A percentile compares a stretch with the other conserved stretches of the same genome.
phyloP scores from a whole-genome alignment of 192 early-diverging fungal species.

The Coemansia sp. region DNA sequence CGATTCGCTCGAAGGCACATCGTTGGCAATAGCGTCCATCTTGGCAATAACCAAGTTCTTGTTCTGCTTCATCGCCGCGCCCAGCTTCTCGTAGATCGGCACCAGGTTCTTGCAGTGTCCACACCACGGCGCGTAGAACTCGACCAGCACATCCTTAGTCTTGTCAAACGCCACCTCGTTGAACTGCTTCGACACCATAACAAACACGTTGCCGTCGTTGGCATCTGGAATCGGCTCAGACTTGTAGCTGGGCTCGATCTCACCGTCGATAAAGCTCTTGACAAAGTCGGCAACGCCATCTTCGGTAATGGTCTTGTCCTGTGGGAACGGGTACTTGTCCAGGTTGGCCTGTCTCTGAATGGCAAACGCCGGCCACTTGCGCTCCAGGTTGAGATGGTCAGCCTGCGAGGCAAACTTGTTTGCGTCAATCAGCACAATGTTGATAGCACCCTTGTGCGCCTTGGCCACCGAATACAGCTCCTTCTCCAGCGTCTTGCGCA shows the following conservation, averaged over 20 bases:
- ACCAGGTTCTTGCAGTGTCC: conserved; percentile 87
- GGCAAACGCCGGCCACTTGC: conserved; percentile 90
- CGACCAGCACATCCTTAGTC: conserved; percentile 59
- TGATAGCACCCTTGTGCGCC: conserved; percentile 82
- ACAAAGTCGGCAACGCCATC: conserved; percentile 65
- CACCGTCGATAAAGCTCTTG: conserved; percentile 63
- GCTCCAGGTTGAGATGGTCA: conserved; percentile 84
- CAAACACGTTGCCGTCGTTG: conserved; percentile 89
- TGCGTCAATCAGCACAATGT: conserved; percentile 91
- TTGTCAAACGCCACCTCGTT: conserved; percentile 13
- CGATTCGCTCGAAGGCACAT: conserved; percentile 67
- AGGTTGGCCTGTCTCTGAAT: conserved; percentile 75
- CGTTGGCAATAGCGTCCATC: conserved; percentile 94
- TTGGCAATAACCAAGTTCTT: conserved; percentile 80
- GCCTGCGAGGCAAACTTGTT: conserved; percentile 83
- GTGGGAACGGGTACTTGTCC: conserved; percentile 84
- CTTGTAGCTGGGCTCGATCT: conserved; percentile 76
- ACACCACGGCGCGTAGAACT: conserved; percentile 94
- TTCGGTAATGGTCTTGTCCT: conserved; percentile 63
- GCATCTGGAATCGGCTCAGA: conserved; percentile 75
- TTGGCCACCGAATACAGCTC: conserved; percentile 74
- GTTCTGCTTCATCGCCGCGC: conserved; percentile 55
- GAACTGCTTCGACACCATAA: conserved; percentile 84
- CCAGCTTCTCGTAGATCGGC: conserved; percentile 81
- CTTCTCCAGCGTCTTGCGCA: conserved; percentile 58